Evolutionary conservation across 345 rosid genomes (phyloP), one percentile per base, ranked within the genome.

Genomic region (Erodium maritimum): DNA sequence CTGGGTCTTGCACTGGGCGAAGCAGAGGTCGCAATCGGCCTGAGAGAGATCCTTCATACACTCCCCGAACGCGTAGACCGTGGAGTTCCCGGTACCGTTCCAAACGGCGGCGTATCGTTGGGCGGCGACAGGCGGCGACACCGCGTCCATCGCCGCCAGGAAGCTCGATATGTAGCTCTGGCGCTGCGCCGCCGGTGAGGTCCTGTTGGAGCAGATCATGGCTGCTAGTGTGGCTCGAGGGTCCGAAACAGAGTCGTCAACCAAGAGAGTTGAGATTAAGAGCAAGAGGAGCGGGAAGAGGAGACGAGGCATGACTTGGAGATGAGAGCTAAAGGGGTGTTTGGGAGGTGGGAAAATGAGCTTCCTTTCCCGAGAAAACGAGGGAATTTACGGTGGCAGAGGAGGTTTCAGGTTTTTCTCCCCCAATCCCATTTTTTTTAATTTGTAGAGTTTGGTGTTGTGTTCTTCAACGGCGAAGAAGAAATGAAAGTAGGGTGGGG

Each of bases 1-100:
- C 77, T 78, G 79, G 23, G 85, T 76, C 74, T 87, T 91, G 80
- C 79, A 65, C 73, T 77, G 89, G 54, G 97, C 96, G 61, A 85
- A 71, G 29, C 96, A 91, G 71, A 91, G 70, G 75, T 78, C 70
- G 59, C 96, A 91, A 55, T 87, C 97, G 23, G 59, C 69, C 64
- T 23, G 72, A 42, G 76, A 78, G 17, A 91, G 91, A 66, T 91
- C 96, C 33, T 77, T 74, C 75, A 85, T 80, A 65, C 97, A 91
- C 85, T 87, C 87, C 19, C 94, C 97, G 57, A 67, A 84, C 10
- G 82, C 72, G 60, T 85, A 91, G 3, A 91, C 96, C 0, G 81
- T 73, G 20, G 61, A 24, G 69, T 72, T 75, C 0, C 81, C 81
- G 0, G 80, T 64, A 23, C 85, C 81, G 45, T 69, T 69, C 51